Evolutionary conservation across 768 basidiomycete genomes (phyloP).

Genomic region (Leccinum disarticulatum): DNA sequence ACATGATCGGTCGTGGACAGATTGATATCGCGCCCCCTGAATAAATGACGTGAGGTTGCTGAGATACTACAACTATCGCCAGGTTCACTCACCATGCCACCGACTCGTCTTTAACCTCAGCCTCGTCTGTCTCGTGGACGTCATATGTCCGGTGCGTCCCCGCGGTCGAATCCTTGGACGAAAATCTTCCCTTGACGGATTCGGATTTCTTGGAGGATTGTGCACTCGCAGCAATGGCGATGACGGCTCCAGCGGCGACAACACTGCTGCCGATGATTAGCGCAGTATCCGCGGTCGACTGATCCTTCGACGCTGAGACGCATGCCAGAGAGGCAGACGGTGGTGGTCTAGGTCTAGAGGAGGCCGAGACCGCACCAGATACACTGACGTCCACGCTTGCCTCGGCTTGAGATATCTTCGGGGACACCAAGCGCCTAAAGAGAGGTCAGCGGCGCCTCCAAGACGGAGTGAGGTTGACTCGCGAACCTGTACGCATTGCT

Average conservation of each 20-base stretch:
- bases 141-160: not conserved
- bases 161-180: not conserved
- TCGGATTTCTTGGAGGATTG: not conserved
- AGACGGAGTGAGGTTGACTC: not conserved
- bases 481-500: conserved; percentile 6
- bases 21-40: not conserved
- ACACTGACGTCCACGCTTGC: not conserved
- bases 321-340: not conserved
- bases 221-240: not conserved
- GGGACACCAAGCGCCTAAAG: not conserved
- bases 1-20: not conserved
- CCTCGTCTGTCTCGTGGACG: not conserved
- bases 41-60: not conserved
- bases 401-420: not conserved
- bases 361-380: not conserved
- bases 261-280: not conserved
- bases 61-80: not conserved
- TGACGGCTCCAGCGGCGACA: not conserved
- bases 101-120: not conserved
- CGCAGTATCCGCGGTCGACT: not conserved
- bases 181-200: not conserved
- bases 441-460: not conserved
- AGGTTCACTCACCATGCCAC: conserved; percentile 6
- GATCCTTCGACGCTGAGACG: not conserved
- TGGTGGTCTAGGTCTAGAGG: not conserved